Conservation (phyloP, 2,329 filamentous ascomycete species). For the Colletotrichum sp. region DNA sequence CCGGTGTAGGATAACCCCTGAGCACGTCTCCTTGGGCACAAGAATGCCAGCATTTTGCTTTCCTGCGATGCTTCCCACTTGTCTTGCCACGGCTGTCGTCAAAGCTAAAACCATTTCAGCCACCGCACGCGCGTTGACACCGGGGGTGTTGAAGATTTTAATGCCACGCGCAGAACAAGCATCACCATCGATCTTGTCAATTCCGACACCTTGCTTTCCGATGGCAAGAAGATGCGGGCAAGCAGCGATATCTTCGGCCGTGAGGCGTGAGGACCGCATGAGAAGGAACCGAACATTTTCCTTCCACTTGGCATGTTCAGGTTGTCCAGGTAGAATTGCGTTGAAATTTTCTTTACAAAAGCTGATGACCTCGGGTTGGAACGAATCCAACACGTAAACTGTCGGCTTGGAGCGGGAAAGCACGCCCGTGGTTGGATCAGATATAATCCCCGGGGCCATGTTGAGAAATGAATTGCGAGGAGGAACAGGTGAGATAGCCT, state of each 20-base stretch:
- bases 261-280: conserved; percentile 39
- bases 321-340: conserved; percentile 37
- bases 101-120: conserved; percentile 43
- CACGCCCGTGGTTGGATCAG: background rate
- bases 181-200: conserved; percentile 48
- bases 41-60: conserved; percentile 34
- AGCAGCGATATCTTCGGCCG: conserved; percentile 39
- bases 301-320: conserved; percentile 41
- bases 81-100: conserved; percentile 37
- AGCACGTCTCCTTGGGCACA: conserved; percentile 43
- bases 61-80: conserved; percentile 33
- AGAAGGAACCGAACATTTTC: conserved; percentile 44
- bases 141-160: conserved; percentile 52
- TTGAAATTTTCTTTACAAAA: conserved; percentile 43
- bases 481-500: background rate
- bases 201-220: conserved; percentile 52
- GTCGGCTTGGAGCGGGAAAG: conserved; percentile 34
- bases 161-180: conserved; percentile 43
- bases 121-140: conserved; percentile 46
- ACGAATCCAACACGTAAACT: conserved; percentile 44
- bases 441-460: background rate
- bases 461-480: background rate
- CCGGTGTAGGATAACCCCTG: conserved; percentile 37
- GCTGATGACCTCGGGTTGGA: conserved; percentile 38
- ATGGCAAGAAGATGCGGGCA: conserved; percentile 43